Evolutionary conservation across 2,329 filamentous ascomycete species (phyloP), one percentile per base, ranked within the genome.

Genomic region (Tothia fuscella): DNA sequence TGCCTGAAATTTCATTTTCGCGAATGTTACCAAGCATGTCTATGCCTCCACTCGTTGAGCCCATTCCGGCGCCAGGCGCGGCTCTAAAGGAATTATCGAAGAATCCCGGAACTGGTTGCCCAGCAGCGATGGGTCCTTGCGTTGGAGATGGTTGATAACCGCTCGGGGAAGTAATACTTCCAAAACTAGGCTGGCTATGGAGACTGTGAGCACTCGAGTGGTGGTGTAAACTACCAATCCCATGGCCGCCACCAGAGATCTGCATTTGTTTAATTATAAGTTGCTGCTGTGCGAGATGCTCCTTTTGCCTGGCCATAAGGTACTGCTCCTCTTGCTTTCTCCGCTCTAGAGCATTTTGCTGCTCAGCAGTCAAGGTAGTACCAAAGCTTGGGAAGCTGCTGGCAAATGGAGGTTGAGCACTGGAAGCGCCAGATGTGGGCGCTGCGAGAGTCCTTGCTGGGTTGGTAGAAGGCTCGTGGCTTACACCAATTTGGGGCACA

Each of bases 251-350:
- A 22, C 58, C 58, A 45, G 58, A 46, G 52, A 82, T 70, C 42
- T 79, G 80, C 56, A 84, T 80, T 56, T 88, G 73, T 59, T 77
- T 80, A 38, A 78, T 71, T 45, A 87, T 78, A 5, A 75, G 72
- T 54, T 93, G 87, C 55, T 93, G 87, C 48, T 87, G 83, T 48
- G 87, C 82, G 42, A 95, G 74, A 51, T 86, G 85, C 58, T 98
- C 91, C 51, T 94, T 86, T 60, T 98, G 91, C 31, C 91, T 81
- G 34, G 93, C 91, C 77, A 96, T 93, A 26, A 93, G 71, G 58
- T 91, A 94, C 58, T 98, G 91, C 56, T 98, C 93, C 61, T 98
- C 91, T 59, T 98, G 91, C 67, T 98, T 98, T 40, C 91, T 75
- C 41, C 91, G 77, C 64, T 98, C 91, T 2, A 98, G 68, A 29